Evolutionary conservation across 2,329 filamentous ascomycete species (phyloP).

Genomic region (Botrytis deweyae): DNA sequence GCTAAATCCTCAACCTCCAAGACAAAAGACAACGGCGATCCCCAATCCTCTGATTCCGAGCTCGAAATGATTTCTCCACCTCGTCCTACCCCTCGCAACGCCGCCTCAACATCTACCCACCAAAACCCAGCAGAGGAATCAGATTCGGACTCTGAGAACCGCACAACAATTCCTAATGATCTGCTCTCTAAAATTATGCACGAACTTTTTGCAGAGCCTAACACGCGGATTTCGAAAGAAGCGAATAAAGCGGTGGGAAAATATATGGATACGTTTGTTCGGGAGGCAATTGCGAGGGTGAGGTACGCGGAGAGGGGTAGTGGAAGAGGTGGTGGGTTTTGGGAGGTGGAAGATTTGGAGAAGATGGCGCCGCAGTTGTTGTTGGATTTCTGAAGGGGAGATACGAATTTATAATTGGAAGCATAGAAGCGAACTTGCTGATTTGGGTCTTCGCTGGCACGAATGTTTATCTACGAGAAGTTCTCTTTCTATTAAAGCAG

Average conservation of each 20-base stretch:
- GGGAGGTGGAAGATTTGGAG: slow-evolving; percentile 81
- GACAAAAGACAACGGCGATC: neutral
- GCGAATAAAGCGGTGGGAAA: slow-evolving; percentile 75
- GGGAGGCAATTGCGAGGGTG: slow-evolving; percentile 81
- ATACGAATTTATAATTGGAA: neutral
- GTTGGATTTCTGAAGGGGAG: slow-evolving; percentile 68
- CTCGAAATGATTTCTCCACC: neutral
- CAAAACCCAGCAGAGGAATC: slow-evolving; percentile 17
- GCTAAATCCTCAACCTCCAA: neutral
- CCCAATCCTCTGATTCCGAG: neutral
- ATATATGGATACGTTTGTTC: slow-evolving; percentile 89
- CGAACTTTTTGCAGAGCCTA: slow-evolving; percentile 69
- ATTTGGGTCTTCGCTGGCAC: neutral
- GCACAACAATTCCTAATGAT: slow-evolving; percentile 60
- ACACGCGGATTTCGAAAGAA: slow-evolving; percentile 72
- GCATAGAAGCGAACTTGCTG: too few relatives aligned
- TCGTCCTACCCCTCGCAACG: neutral
- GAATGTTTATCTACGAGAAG: neutral
- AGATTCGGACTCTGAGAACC: slow-evolving; percentile 10
- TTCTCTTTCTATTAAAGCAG: neutral
- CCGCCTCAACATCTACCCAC: neutral
- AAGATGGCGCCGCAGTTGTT: slow-evolving; percentile 81
- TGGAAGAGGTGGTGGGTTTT: slow-evolving; percentile 40
- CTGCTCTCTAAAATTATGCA: slow-evolving; percentile 76
- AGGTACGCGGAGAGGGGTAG: slow-evolving; percentile 55